Base-by-base conservation (phyloP, 129 eudicot genomes). In the Ambrosia artemisiifolia region DNA sequence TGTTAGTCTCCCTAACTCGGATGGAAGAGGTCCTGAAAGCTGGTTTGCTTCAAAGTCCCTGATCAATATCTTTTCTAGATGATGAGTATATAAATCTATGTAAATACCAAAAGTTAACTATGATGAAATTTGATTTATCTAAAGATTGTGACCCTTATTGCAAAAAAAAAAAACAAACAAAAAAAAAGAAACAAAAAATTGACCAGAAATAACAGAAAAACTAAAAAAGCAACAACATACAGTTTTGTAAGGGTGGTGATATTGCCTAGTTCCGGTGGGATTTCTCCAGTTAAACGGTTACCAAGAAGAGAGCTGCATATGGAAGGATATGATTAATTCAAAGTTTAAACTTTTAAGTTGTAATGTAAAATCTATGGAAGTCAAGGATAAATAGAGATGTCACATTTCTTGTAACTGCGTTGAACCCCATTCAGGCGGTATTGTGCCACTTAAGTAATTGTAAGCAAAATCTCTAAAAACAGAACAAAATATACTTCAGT, bases 11-110 rank as follows among this genome's bases (percentile, higher is more conserved):
- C 87, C 94, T 2, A 92, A 76, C n/a, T 92, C 96, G 28, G 79
- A n/a, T 24, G 97, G 96, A 54, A 92, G 75, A 6, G 67, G 61
- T 43, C 96, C 97, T 11, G 89, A 75, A 73, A 92, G 81, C 59
- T 63, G 80, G 79, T 92, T 92, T 64, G 81, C 91, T 75, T 92
- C 97, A 49, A 88, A 83, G 69, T 80, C 73, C 82, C 97, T 92
- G 89, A 43, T 78, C 42, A 71, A 65, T 66, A 68, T 20, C 24
- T 13, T 71, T 24, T 24, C 28, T 24, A 24, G 46, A 32, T 8
- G 60, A 14, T 48, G 20, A 7, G 30, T n/a, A 28, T 78, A n/a
- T n/a, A n/a, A n/a, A n/a, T n/a, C n/a, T n/a, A n/a, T n/a, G n/a
- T n/a, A n/a, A n/a, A n/a, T n/a, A n/a, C n/a, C n/a, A n/a, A n/a